Conservation (phyloP, 176 grass and related monocot species). For the Alloteropsis semialata region DNA sequence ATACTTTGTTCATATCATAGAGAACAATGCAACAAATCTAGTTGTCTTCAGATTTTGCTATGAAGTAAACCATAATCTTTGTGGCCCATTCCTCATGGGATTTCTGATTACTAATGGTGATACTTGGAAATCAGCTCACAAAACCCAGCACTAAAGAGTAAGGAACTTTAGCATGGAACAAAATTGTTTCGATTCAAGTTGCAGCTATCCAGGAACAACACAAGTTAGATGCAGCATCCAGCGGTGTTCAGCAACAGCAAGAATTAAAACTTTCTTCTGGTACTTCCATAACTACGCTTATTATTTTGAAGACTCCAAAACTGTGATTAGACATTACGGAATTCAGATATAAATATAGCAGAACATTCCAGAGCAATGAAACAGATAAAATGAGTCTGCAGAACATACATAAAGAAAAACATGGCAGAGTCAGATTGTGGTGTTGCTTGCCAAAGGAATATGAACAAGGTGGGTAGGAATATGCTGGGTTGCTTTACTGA, state of each 20-base stretch:
- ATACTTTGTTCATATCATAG: background rate
- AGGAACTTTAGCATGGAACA: background rate
- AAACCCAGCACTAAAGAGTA: background rate
- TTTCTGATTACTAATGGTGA: background rate
- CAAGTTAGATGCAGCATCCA: background rate
- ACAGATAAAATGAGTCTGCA: background rate
- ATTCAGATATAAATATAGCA: constrained; percentile 5
- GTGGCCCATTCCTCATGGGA: background rate
- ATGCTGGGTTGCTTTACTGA: constrained; percentile 85
- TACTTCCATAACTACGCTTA: background rate
- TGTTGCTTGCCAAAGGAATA: constrained; percentile 99
- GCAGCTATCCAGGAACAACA: background rate
- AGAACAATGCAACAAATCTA: background rate
- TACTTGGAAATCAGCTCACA: background rate
- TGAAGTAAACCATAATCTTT: background rate
- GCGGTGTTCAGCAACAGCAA: background rate
- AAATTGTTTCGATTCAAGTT: constrained; percentile 9
- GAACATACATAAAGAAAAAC: constrained; percentile 89
- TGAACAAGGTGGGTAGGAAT: constrained; percentile 82
- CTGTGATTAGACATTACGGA: background rate
- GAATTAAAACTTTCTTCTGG: background rate
- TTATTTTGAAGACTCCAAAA: background rate
- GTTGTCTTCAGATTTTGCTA: background rate
- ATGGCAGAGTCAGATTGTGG: constrained; percentile 94
- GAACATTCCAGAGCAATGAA: constrained; percentile 21